These are phyloP conservation scores for Russula brevipes DNA, from an alignment of 768 basidiomycete genomes.

Conservation along the genomic window DNA sequence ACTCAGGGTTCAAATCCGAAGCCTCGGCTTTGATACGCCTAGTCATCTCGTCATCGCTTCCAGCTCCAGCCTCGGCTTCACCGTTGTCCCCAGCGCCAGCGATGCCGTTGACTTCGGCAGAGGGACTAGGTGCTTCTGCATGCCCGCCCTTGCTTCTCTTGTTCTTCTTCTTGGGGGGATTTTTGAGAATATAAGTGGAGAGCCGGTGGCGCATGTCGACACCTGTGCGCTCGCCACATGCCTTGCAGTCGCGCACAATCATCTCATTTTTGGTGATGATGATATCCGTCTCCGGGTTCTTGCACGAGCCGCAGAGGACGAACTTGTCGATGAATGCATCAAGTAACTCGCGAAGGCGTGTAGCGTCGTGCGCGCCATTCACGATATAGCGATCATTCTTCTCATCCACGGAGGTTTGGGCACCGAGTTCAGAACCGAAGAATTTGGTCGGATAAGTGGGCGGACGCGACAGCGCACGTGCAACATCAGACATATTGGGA, in stretches of 20 bases:
- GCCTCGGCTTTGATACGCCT: slow-evolving; percentile 91
- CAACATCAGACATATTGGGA: slow-evolving; percentile 98
- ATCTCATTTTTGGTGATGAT: slow-evolving; percentile 84
- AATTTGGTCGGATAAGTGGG: slow-evolving; percentile 98
- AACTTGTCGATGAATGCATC: slow-evolving; percentile 98
- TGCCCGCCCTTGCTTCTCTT: slow-evolving; percentile 57
- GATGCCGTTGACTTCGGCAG: slow-evolving; percentile 36
- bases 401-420: slow-evolving; percentile 94
- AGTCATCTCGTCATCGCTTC: slow-evolving; percentile 81
- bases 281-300: slow-evolving; percentile 98
- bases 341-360: slow-evolving; percentile 89
- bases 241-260: slow-evolving; percentile 96
- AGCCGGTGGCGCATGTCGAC: slow-evolving; percentile 98
- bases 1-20: slow-evolving; percentile 61
- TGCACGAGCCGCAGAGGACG: slow-evolving; percentile 94
- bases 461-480: slow-evolving; percentile 90
- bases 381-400: slow-evolving; percentile 98
- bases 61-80: slow-evolving; percentile 40
- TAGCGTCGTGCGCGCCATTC: slow-evolving; percentile 91
- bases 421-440: slow-evolving; percentile 97
- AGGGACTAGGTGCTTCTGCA: slow-evolving; percentile 42
- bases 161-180: slow-evolving; percentile 86
- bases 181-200: slow-evolving; percentile 93
- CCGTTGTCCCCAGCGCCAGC: slow-evolving; percentile 39
- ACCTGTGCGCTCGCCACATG: slow-evolving; percentile 87